Conservation (phyloP, 2,329 filamentous ascomycete genomes). For the Aspergillus sp. region DNA sequence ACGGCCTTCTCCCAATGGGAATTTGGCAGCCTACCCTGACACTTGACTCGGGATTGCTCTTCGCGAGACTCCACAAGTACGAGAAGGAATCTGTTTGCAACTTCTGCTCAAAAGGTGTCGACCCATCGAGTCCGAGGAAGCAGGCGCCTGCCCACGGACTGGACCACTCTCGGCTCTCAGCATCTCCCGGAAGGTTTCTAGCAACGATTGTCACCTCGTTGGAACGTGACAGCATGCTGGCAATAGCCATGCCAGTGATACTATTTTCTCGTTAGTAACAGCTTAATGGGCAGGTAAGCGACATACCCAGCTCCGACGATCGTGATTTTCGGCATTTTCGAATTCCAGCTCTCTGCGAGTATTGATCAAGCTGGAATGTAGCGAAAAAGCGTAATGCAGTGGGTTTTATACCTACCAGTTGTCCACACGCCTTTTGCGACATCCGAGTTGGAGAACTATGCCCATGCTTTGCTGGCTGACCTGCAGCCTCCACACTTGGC, state of each 20-base stretch:
- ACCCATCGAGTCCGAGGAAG: constrained; percentile 32
- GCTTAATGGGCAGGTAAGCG: too few relatives aligned
- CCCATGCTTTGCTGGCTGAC: not conserved
- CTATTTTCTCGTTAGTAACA: not conserved
- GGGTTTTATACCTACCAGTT: not conserved
- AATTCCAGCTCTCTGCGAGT: not conserved
- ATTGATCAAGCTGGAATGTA: not conserved
- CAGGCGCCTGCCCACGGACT: constrained; percentile 41
- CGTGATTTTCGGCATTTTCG: constrained; percentile 16
- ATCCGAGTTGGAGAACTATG: not conserved
- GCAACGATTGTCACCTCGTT: constrained; percentile 38
- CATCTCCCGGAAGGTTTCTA: constrained; percentile 37
- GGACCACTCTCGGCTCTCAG: constrained; percentile 29
- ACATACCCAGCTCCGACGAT: constrained; percentile 22
- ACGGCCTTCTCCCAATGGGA: not conserved
- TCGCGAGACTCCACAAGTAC: constrained; percentile 13
- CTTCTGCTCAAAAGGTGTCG: constrained; percentile 25
- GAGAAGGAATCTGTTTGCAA: constrained; percentile 32
- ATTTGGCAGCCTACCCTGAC: not conserved
- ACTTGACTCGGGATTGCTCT: constrained; percentile 19
- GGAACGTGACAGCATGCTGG: constrained; percentile 7
- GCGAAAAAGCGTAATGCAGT: not conserved
- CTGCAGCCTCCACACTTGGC: not conserved
- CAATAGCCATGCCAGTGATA: constrained; percentile 18
- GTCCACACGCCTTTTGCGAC: not conserved